Conservation (phyloP, 768 basidiomycete genomes). For the Cystobasidium ongulense region DNA sequence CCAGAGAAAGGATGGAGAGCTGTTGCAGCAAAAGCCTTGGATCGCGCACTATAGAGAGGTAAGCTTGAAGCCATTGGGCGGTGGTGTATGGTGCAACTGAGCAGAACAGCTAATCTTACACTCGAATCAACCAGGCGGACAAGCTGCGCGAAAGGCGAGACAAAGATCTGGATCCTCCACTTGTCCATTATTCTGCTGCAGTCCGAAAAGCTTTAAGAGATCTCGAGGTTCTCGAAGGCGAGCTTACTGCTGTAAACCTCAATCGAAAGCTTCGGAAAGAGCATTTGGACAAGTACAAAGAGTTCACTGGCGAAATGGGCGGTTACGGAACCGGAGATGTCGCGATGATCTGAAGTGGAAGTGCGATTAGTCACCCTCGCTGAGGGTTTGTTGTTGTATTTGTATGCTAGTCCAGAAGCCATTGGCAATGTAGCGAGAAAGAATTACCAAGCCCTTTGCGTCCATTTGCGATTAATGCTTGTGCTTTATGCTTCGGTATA, state of each 20-base stretch:
- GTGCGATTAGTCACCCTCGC: background rate
- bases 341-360: background rate
- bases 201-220: constrained; percentile 19
- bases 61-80: background rate
- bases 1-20: background rate
- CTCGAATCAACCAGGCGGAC: constrained; percentile 3
- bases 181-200: background rate
- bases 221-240: constrained; percentile 17
- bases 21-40: background rate
- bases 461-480: background rate
- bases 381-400: background rate
- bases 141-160: background rate
- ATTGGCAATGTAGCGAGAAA: background rate
- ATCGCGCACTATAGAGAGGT: background rate
- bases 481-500: background rate
- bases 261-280: background rate
- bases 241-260: background rate
- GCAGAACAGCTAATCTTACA: background rate
- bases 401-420: background rate
- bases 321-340: background rate
- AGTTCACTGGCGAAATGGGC: background rate
- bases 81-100: no score
- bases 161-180: background rate
- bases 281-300: background rate
- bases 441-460: background rate